These are phyloP conservation scores for Botrytis fabae DNA, from an alignment of 2,329 filamentous ascomycete species.

Conservation along the genomic window DNA sequence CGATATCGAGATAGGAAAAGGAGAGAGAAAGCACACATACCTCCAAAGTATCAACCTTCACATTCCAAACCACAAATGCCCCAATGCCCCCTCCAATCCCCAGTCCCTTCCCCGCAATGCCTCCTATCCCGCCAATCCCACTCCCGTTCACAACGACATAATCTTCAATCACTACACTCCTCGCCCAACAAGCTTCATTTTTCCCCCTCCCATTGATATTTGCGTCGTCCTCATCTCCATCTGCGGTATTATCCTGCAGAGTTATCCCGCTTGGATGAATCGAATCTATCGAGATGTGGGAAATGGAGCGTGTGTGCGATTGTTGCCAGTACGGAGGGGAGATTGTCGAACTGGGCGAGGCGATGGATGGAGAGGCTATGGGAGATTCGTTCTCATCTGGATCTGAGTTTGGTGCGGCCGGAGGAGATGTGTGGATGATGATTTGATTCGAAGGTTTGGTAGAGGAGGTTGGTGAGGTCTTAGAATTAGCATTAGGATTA, in stretches of 20 bases:
- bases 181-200: constrained; percentile 64
- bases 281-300: constrained; percentile 50
- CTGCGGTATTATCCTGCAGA: constrained; percentile 55
- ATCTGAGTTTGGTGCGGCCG: not conserved
- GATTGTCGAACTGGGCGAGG: constrained; percentile 29
- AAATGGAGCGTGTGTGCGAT: constrained; percentile 40
- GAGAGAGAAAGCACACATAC: constrained; percentile 47
- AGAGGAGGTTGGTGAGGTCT: not conserved
- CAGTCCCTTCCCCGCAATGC: not conserved
- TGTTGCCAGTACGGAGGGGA: constrained; percentile 47
- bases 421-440: too few species aligned
- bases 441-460: not conserved
- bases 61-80: constrained; percentile 96
- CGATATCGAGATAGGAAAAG: not conserved
- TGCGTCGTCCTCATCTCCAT: constrained; percentile 46
- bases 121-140: constrained; percentile 26
- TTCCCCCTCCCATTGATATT: constrained; percentile 28
- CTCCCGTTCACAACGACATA: constrained; percentile 51
- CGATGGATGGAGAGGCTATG: constrained; percentile 20
- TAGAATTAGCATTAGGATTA: not conserved
- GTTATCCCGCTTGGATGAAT: constrained; percentile 57
- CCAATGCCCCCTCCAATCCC: constrained; percentile 47
- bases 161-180: constrained; percentile 60
- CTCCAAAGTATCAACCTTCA: constrained; percentile 80
- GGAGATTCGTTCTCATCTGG: constrained; percentile 10